Evolutionary conservation across 805 yeast species (phyloP).

Genomic region (Candida vartiovaarae): DNA sequence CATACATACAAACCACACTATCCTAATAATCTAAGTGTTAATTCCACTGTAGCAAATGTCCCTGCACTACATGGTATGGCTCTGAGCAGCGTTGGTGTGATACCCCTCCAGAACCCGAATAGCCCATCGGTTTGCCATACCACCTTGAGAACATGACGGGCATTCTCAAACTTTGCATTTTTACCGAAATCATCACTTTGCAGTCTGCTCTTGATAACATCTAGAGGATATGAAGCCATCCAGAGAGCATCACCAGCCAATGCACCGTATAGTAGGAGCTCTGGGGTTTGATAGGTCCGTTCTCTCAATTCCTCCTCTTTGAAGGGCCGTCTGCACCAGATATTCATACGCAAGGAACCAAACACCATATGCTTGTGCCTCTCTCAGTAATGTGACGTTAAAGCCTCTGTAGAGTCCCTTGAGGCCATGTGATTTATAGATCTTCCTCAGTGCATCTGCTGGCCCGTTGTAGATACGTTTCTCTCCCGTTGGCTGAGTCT

Average conservation of each 20-base stretch:
- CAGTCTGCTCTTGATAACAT: conserved; percentile 81
- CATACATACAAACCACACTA: not conserved
- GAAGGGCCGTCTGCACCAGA: conserved; percentile 47
- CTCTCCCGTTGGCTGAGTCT: conserved; percentile 54
- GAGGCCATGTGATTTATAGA: conserved; percentile 71
- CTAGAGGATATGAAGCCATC: conserved; percentile 81
- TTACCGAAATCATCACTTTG: conserved; percentile 57
- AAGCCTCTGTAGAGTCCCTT: conserved; percentile 80
- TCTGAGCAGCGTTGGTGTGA: conserved; percentile 50
- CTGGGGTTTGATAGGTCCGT: conserved; percentile 80
- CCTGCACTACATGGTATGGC: conserved; percentile 68
- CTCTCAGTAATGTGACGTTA: conserved; percentile 75
- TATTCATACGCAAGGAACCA: conserved; percentile 91
- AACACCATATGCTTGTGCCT: conserved; percentile 80
- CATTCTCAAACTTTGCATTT: conserved; percentile 35
- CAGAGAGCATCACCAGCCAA: conserved; percentile 86
- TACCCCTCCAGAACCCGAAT: conserved; percentile 56
- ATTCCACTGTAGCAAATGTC: conserved; percentile 71
- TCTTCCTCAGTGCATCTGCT: conserved; percentile 69
- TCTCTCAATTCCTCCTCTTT: conserved; percentile 36
- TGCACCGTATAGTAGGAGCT: conserved; percentile 81
- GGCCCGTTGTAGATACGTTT: conserved; percentile 53
- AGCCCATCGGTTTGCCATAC: conserved; percentile 33
- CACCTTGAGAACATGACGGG: conserved; percentile 29
- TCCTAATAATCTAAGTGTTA: conserved; percentile 41